Base-by-base conservation (phyloP, 768 basidiomycete genomes). In the Suillus tomentosus region DNA sequence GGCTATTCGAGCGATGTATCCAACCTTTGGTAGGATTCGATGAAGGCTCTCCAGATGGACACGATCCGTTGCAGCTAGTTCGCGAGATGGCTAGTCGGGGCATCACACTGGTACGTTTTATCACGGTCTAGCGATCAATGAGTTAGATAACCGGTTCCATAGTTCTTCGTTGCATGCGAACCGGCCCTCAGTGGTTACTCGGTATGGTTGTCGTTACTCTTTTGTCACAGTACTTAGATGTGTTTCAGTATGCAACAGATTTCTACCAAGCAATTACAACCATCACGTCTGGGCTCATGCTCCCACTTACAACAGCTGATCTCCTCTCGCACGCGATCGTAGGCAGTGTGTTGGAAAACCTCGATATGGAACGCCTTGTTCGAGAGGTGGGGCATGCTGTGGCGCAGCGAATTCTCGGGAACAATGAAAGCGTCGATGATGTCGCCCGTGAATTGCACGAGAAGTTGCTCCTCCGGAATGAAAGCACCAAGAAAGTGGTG, bases 81-180 rank as follows among this genome's bases (percentile, higher is more conserved):
- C 84, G 96, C n/a, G 73, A 82, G 64, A 97, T 99, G 95, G 96
- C 96, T 19, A 81, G 85, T 66, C 84, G 87, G 47, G 96, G 96
- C 6, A 98, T 99, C 70, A 94, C 94, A 10, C 78, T 98, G 65
- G 96, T 94, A 58, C 55, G 34, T 59, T 31, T 54, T 62, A 51
- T 36, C 55, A 6, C 10, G 22, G 15, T 55, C 40, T 3, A 31
- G 40, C 6, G 17, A 10, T 17, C 11, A 42, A 42, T 27, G 24
- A 43, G 42, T 17, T 66, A 60, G 43, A 65, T 27, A 31, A 62
- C 47, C 65, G 64, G 50, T 63, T 47, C 64, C 8, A 11, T 75
- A 97, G 95, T 98, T 98, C 79, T 95, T 97, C 75, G 96, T 99
- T n/a, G 96, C 96, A 36, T 99, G 96, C 79, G 96, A 99, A 77